Evolutionary conservation across 2,329 filamentous ascomycete species (phyloP).

Genomic region (Claviceps sp.): DNA sequence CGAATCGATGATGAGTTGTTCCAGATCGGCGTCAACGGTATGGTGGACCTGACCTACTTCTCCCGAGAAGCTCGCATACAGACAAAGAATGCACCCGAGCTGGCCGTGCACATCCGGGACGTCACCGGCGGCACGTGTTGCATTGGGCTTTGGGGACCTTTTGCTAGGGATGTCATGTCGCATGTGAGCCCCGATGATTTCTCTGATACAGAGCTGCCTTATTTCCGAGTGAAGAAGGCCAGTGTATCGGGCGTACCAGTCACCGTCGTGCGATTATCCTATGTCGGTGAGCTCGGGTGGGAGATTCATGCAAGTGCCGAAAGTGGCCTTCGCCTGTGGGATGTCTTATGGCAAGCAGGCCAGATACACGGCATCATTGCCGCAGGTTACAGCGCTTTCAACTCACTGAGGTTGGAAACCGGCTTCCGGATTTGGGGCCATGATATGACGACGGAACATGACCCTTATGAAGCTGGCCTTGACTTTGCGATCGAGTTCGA

Average conservation of each 20-base stretch:
- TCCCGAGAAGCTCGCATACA: conserved; percentile 37
- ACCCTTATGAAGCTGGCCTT: conserved; percentile 46
- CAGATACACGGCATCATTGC: conserved; percentile 41
- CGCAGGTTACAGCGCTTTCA: conserved; percentile 44
- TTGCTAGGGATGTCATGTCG: conserved; percentile 35
- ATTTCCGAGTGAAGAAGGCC: conserved; percentile 34
- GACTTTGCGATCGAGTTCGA: conserved; percentile 31
- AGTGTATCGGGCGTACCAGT: conserved; percentile 43
- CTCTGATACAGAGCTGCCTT: conserved; percentile 30
- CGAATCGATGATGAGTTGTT: conserved; percentile 34
- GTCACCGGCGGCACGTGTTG: conserved; percentile 47
- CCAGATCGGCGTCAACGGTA: conserved; percentile 43
- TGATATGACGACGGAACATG: conserved; percentile 48
- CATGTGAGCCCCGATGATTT: conserved; percentile 32
- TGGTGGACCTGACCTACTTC: conserved; percentile 41
- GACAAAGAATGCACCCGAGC: conserved; percentile 21
- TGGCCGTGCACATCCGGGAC: conserved; percentile 40
- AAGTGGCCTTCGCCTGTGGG: conserved; percentile 44
- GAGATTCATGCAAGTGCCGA: conserved; percentile 49
- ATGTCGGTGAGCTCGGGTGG: conserved; percentile 49
- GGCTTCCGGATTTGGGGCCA: conserved; percentile 43
- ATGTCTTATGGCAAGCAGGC: conserved; percentile 40
- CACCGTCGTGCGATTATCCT: conserved; percentile 40
- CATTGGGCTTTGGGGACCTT: conserved; percentile 50
- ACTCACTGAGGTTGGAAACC: conserved; percentile 44